Evolutionary conservation across 768 basidiomycete genomes (phyloP).

Genomic region (Zangia roseola): DNA sequence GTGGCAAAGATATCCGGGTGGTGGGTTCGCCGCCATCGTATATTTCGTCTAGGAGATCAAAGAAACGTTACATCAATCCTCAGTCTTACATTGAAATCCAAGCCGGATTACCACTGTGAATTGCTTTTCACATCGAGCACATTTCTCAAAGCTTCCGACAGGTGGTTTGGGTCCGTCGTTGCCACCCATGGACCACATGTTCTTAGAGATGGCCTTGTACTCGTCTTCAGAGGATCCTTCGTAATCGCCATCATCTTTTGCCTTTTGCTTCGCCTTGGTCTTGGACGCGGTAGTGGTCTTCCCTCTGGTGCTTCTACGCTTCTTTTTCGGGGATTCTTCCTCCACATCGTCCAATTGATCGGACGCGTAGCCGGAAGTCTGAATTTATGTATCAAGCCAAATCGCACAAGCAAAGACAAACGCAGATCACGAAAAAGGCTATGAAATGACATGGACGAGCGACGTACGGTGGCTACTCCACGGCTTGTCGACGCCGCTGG

Average conservation of each 20-base stretch:
- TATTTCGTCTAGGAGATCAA: slow-evolving; percentile 76
- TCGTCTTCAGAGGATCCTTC: slow-evolving; percentile 59
- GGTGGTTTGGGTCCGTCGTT: slow-evolving; percentile 50
- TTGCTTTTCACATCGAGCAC: slow-evolving; percentile 77
- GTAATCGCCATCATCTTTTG: slow-evolving; percentile 48
- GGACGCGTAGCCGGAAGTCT: slow-evolving; percentile 55
- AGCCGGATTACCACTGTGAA: slow-evolving; percentile 77
- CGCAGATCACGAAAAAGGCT: not conserved
- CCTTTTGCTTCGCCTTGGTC: slow-evolving; percentile 37
- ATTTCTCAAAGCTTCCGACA: slow-evolving; percentile 76
- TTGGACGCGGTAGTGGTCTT: slow-evolving; percentile 41
- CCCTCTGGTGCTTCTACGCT: slow-evolving; percentile 52
- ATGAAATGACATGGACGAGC: not conserved
- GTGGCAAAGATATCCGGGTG: slow-evolving; percentile 82
- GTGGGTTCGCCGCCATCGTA: slow-evolving; percentile 69
- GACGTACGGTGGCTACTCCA: slow-evolving; percentile 10
- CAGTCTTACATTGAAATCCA: not conserved
- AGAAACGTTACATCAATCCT: not conserved
- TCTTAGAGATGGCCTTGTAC: slow-evolving; percentile 64
- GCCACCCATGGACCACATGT: slow-evolving; percentile 36
- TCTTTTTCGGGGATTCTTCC: slow-evolving; percentile 45
- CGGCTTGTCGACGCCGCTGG: slow-evolving; percentile 10
- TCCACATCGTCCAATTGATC: slow-evolving; percentile 72
- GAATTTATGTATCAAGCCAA: not conserved
- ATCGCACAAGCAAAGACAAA: not conserved